phyloP scores from a whole-genome alignment of 164 flowering plant species.

The Brasenia schreberi region DNA sequence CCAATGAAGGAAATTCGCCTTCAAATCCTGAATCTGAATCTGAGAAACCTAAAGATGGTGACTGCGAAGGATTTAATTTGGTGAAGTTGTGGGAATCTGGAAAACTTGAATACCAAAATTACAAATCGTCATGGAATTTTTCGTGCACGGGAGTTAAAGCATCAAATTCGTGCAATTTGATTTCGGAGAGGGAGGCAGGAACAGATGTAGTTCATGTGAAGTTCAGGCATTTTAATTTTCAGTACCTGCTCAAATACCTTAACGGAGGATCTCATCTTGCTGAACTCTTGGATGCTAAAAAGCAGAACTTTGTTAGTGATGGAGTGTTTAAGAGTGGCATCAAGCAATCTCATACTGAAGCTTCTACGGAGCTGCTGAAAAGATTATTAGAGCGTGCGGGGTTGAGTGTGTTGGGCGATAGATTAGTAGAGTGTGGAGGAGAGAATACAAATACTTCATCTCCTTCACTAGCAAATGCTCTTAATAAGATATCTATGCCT shows the following conservation, averaged over 20 bases:
- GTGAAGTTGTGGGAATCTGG: constrained; percentile 61
- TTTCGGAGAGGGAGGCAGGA: constrained; percentile 17
- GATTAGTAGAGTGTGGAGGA: no score
- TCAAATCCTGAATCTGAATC: constrained; percentile 8
- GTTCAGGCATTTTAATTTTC: constrained; percentile 25
- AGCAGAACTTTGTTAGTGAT: background rate
- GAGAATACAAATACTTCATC: constrained; percentile 2
- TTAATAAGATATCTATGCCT: constrained; percentile 32
- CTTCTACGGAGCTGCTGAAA: constrained; percentile 19
- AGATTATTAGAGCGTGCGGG: constrained; percentile 36
- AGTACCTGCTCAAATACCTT: constrained; percentile 32
- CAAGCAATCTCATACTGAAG: constrained; percentile 11
- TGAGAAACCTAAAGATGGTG: constrained; percentile 2
- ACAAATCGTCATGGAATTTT: constrained; percentile 38
- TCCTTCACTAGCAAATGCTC: constrained; percentile 16
- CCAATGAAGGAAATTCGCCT: constrained; percentile 13
- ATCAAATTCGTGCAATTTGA: background rate
- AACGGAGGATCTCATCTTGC: constrained; percentile 21
- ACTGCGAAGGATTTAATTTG: constrained; percentile 48
- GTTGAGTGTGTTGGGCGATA: constrained; percentile 10
- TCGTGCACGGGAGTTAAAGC: constrained; percentile 10
- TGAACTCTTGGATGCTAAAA: constrained; percentile 13
- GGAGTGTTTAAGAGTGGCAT: background rate
- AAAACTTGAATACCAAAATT: constrained; percentile 56
- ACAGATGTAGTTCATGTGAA: constrained; percentile 24